These are phyloP conservation scores for Schizonepeta tenuifolia DNA, from an alignment of 257 asterid genomes.

Conservation along the genomic window DNA sequence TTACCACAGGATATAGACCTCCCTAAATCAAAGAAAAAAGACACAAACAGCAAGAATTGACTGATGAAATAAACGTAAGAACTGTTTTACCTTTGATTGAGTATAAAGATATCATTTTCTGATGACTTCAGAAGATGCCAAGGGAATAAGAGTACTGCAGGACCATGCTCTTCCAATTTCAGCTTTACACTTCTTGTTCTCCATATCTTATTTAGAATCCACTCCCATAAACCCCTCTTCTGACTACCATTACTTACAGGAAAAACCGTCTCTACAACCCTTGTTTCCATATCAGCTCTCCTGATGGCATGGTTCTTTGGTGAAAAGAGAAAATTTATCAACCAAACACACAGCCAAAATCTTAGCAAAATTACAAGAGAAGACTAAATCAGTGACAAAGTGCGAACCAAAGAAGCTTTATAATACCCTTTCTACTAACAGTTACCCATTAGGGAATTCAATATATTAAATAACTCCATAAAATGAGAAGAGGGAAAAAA, in stretches of 20 bases:
- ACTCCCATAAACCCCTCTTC: slow-evolving; percentile 59
- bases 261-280: slow-evolving; percentile 77
- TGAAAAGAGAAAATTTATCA: slow-evolving; percentile 35
- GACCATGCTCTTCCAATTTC: slow-evolving; percentile 51
- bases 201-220: slow-evolving; percentile 73
- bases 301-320: slow-evolving; percentile 91
- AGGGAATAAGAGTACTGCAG: slow-evolving; percentile 76
- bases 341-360: slow-evolving; percentile 22
- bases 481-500: neutral
- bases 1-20: neutral
- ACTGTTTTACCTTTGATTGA: slow-evolving; percentile 69
- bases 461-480: slow-evolving; percentile 16
- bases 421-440: neutral
- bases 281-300: slow-evolving; percentile 79
- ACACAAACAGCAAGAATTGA: slow-evolving; percentile 5
- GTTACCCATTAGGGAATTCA: neutral
- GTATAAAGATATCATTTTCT: slow-evolving; percentile 54
- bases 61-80: slow-evolving; percentile 6
- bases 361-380: neutral
- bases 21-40: slow-evolving; percentile 12
- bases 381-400: slow-evolving; percentile 13
- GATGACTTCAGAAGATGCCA: slow-evolving; percentile 83
- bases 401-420: neutral
- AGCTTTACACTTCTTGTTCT: slow-evolving; percentile 38
- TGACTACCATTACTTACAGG: slow-evolving; percentile 46